Evolutionary conservation across 1,284 basidiomycete species (phyloP).

Genomic region (Ceratobasidium sp.): DNA sequence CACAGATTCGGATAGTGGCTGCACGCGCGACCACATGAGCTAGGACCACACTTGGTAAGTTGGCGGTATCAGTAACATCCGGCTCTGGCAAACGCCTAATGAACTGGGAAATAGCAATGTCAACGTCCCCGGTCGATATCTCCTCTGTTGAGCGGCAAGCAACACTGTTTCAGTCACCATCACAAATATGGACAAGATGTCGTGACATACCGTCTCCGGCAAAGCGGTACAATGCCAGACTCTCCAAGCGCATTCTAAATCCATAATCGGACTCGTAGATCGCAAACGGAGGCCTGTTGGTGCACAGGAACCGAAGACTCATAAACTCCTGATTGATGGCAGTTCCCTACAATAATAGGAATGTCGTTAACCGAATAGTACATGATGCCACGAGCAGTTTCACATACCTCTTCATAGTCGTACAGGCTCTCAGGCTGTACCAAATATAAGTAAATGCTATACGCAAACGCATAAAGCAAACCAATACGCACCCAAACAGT

Average conservation of each 20-base stretch:
- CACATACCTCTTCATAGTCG: slow-evolving; percentile 19
- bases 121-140: slow-evolving; percentile 14
- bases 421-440: slow-evolving; percentile 7
- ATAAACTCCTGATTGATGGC: background rate
- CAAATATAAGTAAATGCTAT: background rate
- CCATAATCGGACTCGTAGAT: background rate
- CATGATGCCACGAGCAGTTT: background rate
- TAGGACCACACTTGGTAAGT: slow-evolving; percentile 12
- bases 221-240: slow-evolving; percentile 26
- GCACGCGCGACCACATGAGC: slow-evolving; percentile 19
- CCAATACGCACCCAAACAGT: slow-evolving; percentile 22
- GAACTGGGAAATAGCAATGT: slow-evolving; percentile 23
- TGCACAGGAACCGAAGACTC: slow-evolving; percentile 29
- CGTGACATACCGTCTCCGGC: slow-evolving; percentile 17
- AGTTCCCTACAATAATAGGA: background rate
- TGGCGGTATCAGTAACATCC: slow-evolving; percentile 1
- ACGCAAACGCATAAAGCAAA: background rate
- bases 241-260: slow-evolving; percentile 30
- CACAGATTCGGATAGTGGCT: slow-evolving; percentile 22
- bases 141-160: background rate
- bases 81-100: slow-evolving; percentile 7
- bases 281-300: slow-evolving; percentile 9
- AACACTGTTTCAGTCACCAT: background rate
- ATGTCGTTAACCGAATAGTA: background rate
- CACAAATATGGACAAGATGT: background rate